Evolutionary conservation across 805 yeast species (phyloP).

Genomic region (Starmera quercuum): DNA sequence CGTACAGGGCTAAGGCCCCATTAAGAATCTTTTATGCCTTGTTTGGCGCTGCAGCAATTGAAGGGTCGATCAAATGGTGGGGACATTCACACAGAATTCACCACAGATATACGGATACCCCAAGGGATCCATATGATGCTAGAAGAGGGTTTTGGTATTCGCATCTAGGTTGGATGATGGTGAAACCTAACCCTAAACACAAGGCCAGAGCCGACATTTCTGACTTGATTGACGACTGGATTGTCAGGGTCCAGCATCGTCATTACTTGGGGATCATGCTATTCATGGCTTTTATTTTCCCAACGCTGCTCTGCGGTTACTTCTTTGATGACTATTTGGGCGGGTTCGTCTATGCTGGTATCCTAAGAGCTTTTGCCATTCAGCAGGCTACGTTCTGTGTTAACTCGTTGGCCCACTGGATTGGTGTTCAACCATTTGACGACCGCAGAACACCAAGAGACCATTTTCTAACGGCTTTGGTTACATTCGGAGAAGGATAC

Average conservation of each 20-base stretch:
- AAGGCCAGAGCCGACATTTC: conserved; percentile 67
- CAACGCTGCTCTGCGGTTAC: conserved; percentile 48
- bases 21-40: conserved; percentile 59
- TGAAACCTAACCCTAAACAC: conserved; percentile 73
- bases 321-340: conserved; percentile 57
- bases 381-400: conserved; percentile 87
- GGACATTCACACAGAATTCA: conserved; percentile 79
- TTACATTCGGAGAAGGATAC: conserved; percentile 85
- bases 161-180: conserved; percentile 83
- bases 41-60: conserved; percentile 78
- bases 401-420: conserved; percentile 81
- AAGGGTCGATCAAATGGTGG: conserved; percentile 90
- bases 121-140: conserved; percentile 82
- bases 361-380: conserved; percentile 58
- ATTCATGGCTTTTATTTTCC: conserved; percentile 52
- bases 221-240: conserved; percentile 57
- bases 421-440: conserved; percentile 80
- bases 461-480: conserved; percentile 71
- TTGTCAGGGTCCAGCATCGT: conserved; percentile 1
- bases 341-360: conserved; percentile 72
- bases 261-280: conserved; percentile 52
- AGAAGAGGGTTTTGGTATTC: conserved; percentile 78
- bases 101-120: conserved; percentile 80
- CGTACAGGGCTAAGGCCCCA: conserved; percentile 57
- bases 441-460: conserved; percentile 85